Base-by-base conservation (phyloP, 2,329 filamentous ascomycete species). In the Colletotrichum lupini region DNA sequence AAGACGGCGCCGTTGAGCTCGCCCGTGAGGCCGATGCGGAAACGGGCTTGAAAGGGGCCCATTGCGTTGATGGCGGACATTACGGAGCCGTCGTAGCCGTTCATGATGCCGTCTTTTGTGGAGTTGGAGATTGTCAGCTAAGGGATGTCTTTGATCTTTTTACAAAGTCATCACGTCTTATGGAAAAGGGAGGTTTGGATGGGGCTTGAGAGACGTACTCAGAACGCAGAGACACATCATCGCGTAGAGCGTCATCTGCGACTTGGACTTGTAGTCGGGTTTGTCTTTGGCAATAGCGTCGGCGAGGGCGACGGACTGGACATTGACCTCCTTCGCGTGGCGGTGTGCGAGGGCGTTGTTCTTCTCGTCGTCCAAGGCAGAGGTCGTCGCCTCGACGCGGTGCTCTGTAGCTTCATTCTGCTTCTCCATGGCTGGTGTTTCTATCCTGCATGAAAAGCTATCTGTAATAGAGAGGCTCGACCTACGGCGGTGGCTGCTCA, bases 181-280 rank as follows among this genome's bases (percentile, higher is more conserved):
- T 35, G 32, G 32, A 11, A 35, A 12, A 12, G 32, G 32, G 32
- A 5, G 32, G 32, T 12, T 35, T 35, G 1, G 32, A 30, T 12
- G 19, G 11, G 2, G 5, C 14, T 8, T 28, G 9, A 1, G 42
- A 19, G 3, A 22, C 62, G 14, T 67, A 71, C 68, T 71, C 1
- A 74, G 68, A 28, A 75, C 75, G 9, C 75, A 76, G n/a, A 76
- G 63, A 2, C 65, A 73, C 75, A 76, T 76, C 73, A 76, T 76
- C 9, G 57, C 56, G 7, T 76, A 76, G 14, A 76, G 63, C 49
- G 66, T 68, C 19, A 76, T 53, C 58, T 76, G 75, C 1, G 57
- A 62, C 1, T 37, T 16, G 0, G 75, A 76, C 28, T 22, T 68
- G 59, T 73, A 76, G 37, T 75, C 57, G 5, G 75, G 75, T 4